A percentile compares a stretch with the other conserved stretches of the same genome.
phyloP scores from a whole-genome alignment of 176 grass and related monocot genomes.

The Lolium perenne region DNA sequence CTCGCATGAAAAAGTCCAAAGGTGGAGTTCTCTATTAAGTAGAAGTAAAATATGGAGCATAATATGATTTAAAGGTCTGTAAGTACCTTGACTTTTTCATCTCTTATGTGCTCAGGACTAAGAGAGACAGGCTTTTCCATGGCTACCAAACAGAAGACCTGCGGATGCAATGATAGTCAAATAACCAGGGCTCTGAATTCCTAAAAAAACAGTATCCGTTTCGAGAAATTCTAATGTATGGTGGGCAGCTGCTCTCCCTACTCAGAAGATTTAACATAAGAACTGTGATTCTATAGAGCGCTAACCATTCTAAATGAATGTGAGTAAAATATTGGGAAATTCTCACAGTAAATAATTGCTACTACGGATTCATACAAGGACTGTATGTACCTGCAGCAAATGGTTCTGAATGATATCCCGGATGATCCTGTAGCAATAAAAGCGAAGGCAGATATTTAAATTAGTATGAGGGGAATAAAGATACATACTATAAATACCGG shows the following conservation, averaged over 20 bases:
- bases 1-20: slow-evolving; percentile 28
- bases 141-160: slow-evolving; percentile 98
- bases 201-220: neutral
- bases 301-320: slow-evolving; percentile 5
- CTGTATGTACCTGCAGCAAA: slow-evolving; percentile 80
- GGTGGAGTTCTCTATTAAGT: neutral
- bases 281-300: neutral
- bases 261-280: slow-evolving; percentile 20
- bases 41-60: neutral
- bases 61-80: slow-evolving; percentile 32
- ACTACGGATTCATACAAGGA: slow-evolving; percentile 11
- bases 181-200: slow-evolving; percentile 25
- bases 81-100: slow-evolving; percentile 99
- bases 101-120: slow-evolving; percentile 93
- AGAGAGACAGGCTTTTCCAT: slow-evolving; percentile 98
- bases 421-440: slow-evolving; percentile 81
- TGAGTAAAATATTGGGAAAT: neutral
- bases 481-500: slow-evolving; percentile 21
- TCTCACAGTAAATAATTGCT: slow-evolving; percentile 9
- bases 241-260: neutral
- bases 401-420: slow-evolving; percentile 99
- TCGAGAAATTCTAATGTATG: neutral
- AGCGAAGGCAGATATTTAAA: slow-evolving; percentile 24
- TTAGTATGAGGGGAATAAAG: neutral
- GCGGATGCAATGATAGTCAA: slow-evolving; percentile 41